A percentile compares a stretch with the other conserved stretches of the same genome.
These are phyloP conservation scores for Zostera marina DNA, from an alignment of 116 monocot genomes.

Conservation along the genomic window DNA sequence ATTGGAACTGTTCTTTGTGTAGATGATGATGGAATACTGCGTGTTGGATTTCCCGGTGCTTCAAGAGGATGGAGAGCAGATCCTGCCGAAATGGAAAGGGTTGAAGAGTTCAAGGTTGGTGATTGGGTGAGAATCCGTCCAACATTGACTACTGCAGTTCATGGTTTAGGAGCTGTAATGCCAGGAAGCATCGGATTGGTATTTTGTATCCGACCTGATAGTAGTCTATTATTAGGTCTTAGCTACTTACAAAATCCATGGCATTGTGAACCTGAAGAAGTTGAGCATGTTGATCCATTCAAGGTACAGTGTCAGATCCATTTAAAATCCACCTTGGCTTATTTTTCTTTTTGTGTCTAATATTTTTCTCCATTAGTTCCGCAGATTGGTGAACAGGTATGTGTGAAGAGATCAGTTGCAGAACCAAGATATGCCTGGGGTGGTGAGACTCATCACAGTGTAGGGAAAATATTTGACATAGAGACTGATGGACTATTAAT, in stretches of 20 bases:
- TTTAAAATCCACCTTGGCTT: not conserved
- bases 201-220: constrained; percentile 83
- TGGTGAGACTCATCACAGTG: constrained; percentile 98
- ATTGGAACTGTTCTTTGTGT: constrained; percentile 99
- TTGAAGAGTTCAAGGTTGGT: constrained; percentile 97
- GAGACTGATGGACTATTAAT: constrained; percentile 73
- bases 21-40: constrained; percentile 94
- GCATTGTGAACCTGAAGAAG: constrained; percentile 99
- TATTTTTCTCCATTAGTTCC: not conserved
- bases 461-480: constrained; percentile 85
- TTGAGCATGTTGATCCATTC: constrained; percentile 94
- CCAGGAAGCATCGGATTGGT: constrained; percentile 94
- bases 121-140: constrained; percentile 92
- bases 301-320: constrained; percentile 32
- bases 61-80: constrained; percentile 99
- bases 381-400: constrained; percentile 94
- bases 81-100: constrained; percentile 98
- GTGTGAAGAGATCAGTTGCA: constrained; percentile 92
- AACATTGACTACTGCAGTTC: constrained; percentile 62
- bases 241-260: constrained; percentile 77
- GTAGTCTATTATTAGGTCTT: constrained; percentile 72
- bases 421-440: constrained; percentile 98
- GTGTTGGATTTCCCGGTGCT: constrained; percentile 95
- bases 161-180: constrained; percentile 80
- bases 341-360: not conserved